Base-by-base conservation (phyloP, 1,139 yeast species). In the Sugiyamaella sp. region DNA sequence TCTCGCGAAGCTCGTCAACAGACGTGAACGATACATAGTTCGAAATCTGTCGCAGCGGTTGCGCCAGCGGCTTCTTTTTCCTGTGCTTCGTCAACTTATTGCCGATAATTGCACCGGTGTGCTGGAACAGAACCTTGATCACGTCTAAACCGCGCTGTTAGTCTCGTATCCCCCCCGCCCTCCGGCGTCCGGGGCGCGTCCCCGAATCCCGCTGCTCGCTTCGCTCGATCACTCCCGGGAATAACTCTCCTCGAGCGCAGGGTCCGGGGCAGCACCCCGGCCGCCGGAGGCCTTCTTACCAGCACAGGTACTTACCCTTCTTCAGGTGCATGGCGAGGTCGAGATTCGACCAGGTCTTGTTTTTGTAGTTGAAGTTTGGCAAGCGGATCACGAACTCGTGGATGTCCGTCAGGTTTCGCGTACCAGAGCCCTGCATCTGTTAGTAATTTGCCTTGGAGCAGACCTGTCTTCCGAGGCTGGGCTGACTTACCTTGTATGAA, bases 341-440 rank as follows among this genome's bases (percentile, higher is more conserved):
- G 59, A 86, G 81, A 49, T 81, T 81, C 1, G 95, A 83, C 95
- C 96, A 88, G 27, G 89, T 74, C 71, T 83, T 84, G 68, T 89
- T 80, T 45, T 68, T 69, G 65, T 87, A 86, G 55, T 74, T 77
- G 45, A 89, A 71, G n/a, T 71, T 72, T 0, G 97, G 97, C 39
- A 89, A 73, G 22, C 76, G 77, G 33, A 90, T 74, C 22, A 76
- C 78, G 57, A 91, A 77, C 57, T 84, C 81, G 58, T 86, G 85
- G 12, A 90, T 86, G 67, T 89, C 89, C 8, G 89, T 78, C 44
- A 90, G 72, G 57, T 79, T 80, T 52, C 84, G 72, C 51, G 80
- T 78, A 43, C 87, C 86, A 1, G 85, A 80, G 2, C 96, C 96
- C 66, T 64, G 12, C 40, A 14, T 8, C 27, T 29, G 44, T 39